Conservation (phyloP, 441 rosid genomes). For the Gossypium davidsonii region DNA sequence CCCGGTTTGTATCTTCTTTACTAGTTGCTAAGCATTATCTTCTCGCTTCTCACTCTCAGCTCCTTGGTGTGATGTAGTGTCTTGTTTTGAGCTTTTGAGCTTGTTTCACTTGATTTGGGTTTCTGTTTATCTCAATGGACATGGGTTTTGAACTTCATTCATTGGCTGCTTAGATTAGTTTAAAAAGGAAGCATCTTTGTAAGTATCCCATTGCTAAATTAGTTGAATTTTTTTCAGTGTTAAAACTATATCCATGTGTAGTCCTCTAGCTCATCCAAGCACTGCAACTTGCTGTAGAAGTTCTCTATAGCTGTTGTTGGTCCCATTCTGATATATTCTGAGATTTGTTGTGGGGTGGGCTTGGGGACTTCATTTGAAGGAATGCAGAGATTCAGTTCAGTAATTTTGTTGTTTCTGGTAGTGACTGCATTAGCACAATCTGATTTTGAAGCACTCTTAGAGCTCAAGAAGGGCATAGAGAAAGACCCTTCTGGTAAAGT, state of each 20-base stretch:
- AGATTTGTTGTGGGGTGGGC: slow-evolving; percentile 13
- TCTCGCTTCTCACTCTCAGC: neutral
- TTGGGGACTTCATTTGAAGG: slow-evolving; percentile 28
- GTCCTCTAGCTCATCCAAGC: neutral
- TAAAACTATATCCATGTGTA: neutral
- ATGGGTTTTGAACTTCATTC: slow-evolving; percentile 9
- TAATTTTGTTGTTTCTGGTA: slow-evolving; percentile 36
- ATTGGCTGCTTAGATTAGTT: neutral
- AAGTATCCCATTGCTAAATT: slow-evolving; percentile 1
- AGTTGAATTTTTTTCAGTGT: neutral
- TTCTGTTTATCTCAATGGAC: neutral
- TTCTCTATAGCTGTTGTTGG: neutral
- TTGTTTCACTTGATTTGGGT: slow-evolving; percentile 7
- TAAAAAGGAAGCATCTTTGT: neutral
- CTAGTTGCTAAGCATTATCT: neutral
- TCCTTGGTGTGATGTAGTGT: neutral
- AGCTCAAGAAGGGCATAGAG: slow-evolving; percentile 65
- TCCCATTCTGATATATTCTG: slow-evolving; percentile 2
- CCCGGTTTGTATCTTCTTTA: neutral
- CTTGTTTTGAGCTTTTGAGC: neutral
- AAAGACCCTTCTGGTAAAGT: slow-evolving; percentile 51
- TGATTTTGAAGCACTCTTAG: slow-evolving; percentile 74
- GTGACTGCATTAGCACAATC: slow-evolving; percentile 45
- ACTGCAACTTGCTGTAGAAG: neutral
- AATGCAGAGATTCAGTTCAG: slow-evolving; percentile 50